Evolutionary conservation across 2,329 filamentous ascomycete genomes (phyloP).

Genomic region (Cladosporium sp.): DNA sequence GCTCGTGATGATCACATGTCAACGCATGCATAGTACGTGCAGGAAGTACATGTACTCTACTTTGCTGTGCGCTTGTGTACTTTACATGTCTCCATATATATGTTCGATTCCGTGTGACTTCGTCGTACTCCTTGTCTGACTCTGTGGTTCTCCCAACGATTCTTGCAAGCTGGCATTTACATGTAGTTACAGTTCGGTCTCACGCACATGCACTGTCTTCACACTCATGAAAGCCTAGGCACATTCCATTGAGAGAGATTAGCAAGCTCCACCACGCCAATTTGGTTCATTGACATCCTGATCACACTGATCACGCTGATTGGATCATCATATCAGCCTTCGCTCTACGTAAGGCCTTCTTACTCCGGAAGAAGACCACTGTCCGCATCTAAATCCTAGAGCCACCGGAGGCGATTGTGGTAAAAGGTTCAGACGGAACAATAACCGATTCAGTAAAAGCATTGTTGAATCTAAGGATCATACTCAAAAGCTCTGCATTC

Average conservation of each 20-base stretch:
- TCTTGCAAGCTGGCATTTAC: neutral
- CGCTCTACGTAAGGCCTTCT: neutral
- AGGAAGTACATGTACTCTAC: neutral
- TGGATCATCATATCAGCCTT: neutral
- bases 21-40: neutral
- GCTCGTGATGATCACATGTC: slow-evolving; percentile 9
- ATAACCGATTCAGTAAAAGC: neutral
- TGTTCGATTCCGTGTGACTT: neutral
- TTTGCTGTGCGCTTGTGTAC: too few relatives aligned
- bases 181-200: neutral
- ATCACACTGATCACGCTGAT: too few relatives aligned
- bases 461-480: neutral
- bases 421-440: neutral
- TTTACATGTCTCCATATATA: neutral
- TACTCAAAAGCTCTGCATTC: neutral
- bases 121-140: neutral
- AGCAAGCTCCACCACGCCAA: neutral
- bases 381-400: neutral
- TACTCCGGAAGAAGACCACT: too few relatives aligned
- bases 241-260: neutral
- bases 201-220: neutral
- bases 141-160: neutral
- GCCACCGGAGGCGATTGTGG: neutral
- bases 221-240: neutral
- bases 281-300: too few relatives aligned